Evolutionary conservation across 2,329 filamentous ascomycete species (phyloP).

Genomic region (Aspergillus quadrilineatus): DNA sequence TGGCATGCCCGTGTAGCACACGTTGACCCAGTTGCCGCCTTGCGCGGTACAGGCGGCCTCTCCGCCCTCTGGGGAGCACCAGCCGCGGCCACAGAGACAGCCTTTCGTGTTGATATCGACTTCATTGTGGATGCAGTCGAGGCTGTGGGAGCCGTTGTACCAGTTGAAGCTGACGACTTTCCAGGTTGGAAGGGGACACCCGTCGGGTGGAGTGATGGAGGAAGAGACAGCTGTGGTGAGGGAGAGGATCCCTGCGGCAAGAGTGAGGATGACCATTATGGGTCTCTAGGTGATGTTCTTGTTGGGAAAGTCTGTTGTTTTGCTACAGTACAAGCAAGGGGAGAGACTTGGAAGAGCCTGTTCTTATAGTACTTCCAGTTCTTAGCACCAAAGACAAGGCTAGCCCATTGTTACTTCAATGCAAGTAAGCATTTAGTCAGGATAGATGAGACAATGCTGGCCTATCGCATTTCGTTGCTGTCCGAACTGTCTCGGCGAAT

Average conservation of each 20-base stretch:
- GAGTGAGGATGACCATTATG: slow-evolving; percentile 13
- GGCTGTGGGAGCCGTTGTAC: slow-evolving; percentile 21
- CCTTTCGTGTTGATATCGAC: slow-evolving; percentile 25
- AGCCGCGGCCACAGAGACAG: slow-evolving; percentile 23
- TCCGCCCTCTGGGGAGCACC: slow-evolving; percentile 23
- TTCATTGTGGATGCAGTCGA: slow-evolving; percentile 23
- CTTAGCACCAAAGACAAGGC: not conserved
- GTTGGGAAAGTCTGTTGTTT: not conserved
- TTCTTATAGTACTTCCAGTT: not conserved
- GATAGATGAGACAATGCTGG: not conserved
- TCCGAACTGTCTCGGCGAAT: not conserved
- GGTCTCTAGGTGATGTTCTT: not conserved
- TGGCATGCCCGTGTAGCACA: slow-evolving; percentile 32
- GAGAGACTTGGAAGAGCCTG: not conserved
- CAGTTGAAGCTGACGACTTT: slow-evolving; percentile 23
- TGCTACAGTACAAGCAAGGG: not conserved
- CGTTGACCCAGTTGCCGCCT: slow-evolving; percentile 21
- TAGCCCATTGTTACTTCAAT: not conserved
- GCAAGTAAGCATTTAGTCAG: not conserved
- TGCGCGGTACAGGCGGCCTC: slow-evolving; percentile 22
- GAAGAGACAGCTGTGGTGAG: slow-evolving; percentile 5
- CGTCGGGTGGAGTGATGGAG: slow-evolving; percentile 25
- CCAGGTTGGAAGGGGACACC: slow-evolving; percentile 31
- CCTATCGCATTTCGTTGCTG: not conserved
- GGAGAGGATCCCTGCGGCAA: slow-evolving; percentile 18